Percentiles rank a stretch among this genome's conserved stretches.
Evolutionary conservation across 306 rosid genomes (phyloP).

Genomic region (Styphnolobium japonicum): DNA sequence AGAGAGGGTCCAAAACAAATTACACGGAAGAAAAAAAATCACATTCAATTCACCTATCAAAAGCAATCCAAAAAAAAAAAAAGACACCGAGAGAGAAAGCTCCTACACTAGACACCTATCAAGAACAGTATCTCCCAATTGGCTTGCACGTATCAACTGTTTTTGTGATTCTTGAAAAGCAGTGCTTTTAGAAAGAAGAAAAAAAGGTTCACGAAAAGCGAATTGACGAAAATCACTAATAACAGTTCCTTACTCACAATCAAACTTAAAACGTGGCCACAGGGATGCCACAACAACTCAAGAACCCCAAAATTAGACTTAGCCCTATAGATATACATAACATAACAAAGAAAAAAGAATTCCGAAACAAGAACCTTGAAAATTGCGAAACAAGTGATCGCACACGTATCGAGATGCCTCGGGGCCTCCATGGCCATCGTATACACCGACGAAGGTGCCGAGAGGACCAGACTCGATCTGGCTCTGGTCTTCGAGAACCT

Average conservation of each 20-base stretch:
- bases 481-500: slow-evolving; percentile 80
- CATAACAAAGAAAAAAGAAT: too few species aligned
- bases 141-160: slow-evolving; percentile 22
- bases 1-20: not conserved
- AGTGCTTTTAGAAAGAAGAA: not conserved
- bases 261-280: slow-evolving; percentile 17
- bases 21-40: too few species aligned
- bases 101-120: not conserved
- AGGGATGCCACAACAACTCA: slow-evolving; percentile 28
- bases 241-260: slow-evolving; percentile 22
- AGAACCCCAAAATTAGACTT: not conserved
- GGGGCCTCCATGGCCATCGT: slow-evolving; percentile 91
- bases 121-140: slow-evolving; percentile 20
- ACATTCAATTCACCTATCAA: not conserved
- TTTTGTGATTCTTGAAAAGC: slow-evolving; percentile 32
- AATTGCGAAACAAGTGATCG: slow-evolving; percentile 66
- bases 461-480: slow-evolving; percentile 86
- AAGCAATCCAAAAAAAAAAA: not conserved
- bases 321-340: too few species aligned
- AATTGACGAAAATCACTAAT: slow-evolving; percentile 28
- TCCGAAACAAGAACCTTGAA: slow-evolving; percentile 89
- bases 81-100: not conserved
- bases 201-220: slow-evolving; percentile 23
- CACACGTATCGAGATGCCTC: slow-evolving; percentile 79
- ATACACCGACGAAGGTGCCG: slow-evolving; percentile 85